These are phyloP conservation scores for Ophiorrhiza pumila DNA, from an alignment of 257 asterid species.

Conservation along the genomic window DNA sequence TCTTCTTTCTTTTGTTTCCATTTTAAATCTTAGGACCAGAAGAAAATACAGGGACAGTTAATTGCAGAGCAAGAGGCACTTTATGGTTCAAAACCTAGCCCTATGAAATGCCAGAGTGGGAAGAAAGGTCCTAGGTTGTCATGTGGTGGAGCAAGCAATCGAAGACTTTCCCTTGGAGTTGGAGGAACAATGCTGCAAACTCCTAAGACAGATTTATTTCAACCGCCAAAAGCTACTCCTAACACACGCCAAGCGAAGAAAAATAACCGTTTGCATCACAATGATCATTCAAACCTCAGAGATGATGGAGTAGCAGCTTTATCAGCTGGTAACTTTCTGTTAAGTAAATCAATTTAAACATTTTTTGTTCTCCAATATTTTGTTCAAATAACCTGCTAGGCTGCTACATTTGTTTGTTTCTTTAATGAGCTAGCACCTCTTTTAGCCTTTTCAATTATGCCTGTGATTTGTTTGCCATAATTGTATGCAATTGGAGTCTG, in stretches of 20 bases:
- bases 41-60: conserved; percentile 47
- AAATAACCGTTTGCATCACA: conserved; percentile 26
- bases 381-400: not conserved
- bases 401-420: no score
- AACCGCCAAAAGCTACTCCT: conserved; percentile 37
- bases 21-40: conserved; percentile 60
- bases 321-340: conserved; percentile 55
- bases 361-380: not conserved
- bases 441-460: not conserved
- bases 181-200: conserved; percentile 35
- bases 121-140: conserved; percentile 38
- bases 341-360: not conserved
- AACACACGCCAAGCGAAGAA: conserved; percentile 35
- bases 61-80: conserved; percentile 49
- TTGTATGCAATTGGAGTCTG: not conserved
- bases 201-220: conserved; percentile 31
- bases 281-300: conserved; percentile 25
- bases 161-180: conserved; percentile 42
- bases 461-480: not conserved
- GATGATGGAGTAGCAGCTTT: conserved; percentile 54
- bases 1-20: not conserved
- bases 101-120: conserved; percentile 41
- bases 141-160: conserved; percentile 33
- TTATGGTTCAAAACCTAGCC: conserved; percentile 49
- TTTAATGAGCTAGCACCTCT: no score